A percentile compares a stretch with the other conserved stretches of the same genome.
These are phyloP conservation scores for Wickerhamomyces pijperi DNA, from an alignment of 805 yeast genomes.

Conservation along the genomic window DNA sequence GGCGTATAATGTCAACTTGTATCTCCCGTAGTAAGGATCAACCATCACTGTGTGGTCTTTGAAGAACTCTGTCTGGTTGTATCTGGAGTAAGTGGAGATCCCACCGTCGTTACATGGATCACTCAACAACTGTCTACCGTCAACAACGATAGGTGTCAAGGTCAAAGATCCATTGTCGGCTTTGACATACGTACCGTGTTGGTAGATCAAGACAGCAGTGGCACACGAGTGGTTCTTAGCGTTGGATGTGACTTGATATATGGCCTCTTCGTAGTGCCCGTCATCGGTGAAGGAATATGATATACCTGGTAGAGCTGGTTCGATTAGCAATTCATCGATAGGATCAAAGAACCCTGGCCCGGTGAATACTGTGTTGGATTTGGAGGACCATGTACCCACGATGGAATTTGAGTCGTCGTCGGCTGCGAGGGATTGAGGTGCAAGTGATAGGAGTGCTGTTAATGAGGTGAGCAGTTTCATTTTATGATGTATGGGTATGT, in stretches of 20 bases:
- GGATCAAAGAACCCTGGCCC: conserved; percentile 97
- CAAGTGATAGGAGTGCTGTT: not conserved
- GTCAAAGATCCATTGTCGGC: conserved; percentile 54
- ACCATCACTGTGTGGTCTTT: conserved; percentile 45
- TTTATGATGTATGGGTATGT: not conserved
- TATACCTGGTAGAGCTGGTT: conserved; percentile 93
- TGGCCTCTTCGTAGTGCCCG: conserved; percentile 85
- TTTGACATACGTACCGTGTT: conserved; percentile 75
- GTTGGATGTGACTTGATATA: conserved; percentile 67
- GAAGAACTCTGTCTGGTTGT: conserved; percentile 55
- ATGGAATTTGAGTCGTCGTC: conserved; percentile 19
- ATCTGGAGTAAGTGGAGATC: conserved; percentile 56
- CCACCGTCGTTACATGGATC: conserved; percentile 72
- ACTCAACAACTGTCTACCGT: conserved; percentile 84
- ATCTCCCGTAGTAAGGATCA: conserved; percentile 78
- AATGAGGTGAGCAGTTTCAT: conserved; percentile 1
- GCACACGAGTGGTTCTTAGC: conserved; percentile 74
- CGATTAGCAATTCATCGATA: conserved; percentile 84
- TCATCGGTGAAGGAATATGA: conserved; percentile 88
- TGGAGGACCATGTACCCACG: conserved; percentile 92
- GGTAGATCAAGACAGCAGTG: conserved; percentile 68
- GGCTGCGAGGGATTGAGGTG: conserved; percentile 2
- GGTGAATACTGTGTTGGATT: conserved; percentile 87
- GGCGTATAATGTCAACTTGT: conserved; percentile 60
- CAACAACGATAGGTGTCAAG: conserved; percentile 69